Base-by-base conservation (phyloP, 176 grass and related monocot species). In the Stipa capillata region DNA sequence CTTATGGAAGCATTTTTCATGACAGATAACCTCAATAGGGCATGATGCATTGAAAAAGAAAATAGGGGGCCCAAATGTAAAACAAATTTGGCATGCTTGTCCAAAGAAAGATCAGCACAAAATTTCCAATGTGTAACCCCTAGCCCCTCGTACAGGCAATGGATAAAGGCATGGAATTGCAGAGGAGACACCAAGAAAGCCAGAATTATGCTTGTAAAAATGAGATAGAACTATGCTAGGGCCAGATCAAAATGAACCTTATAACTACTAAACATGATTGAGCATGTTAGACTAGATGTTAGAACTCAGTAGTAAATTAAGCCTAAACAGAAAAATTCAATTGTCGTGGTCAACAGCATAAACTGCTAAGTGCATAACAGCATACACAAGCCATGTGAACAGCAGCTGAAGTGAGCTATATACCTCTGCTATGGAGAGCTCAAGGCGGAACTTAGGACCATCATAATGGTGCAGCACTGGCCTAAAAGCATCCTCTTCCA, bases 401-500 rank as follows among this genome's bases (percentile, higher is more conserved):
- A 74, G 53, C 12, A 74, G 16, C 43, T 47, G 28, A 36, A 12
- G 39, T 35, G 66, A 34, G n/a, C 8, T 23, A 76, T 18, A 69
- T 87, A 99, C 96, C 96, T 99, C 92, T 42, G 86, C 78, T 55
- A 95, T 94, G 62, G 96, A 99, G 79, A 99, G 96, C 88, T 99
- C 96, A 66, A 99, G 92, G 29, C 96, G 92, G 60, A 99, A 99
- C 51, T 95, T 95, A 47, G 92, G 96, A 41, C 96, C 96, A 85
- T 99, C 96, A 53, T 95, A 99, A 64, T 99, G 96, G 85, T 99
- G 90, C 84, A 99, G 75, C 71, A 99, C 92, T 83, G 96, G 92
- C 80, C 96, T 91, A 59, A 99, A 99, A 56, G 92, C 90, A 95
- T 99, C 96, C 81, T 98, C 96, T 83, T 98, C 96, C 83, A 98